Base-by-base conservation (phyloP, 2,329 filamentous ascomycete species). In the Nemania serpens region DNA sequence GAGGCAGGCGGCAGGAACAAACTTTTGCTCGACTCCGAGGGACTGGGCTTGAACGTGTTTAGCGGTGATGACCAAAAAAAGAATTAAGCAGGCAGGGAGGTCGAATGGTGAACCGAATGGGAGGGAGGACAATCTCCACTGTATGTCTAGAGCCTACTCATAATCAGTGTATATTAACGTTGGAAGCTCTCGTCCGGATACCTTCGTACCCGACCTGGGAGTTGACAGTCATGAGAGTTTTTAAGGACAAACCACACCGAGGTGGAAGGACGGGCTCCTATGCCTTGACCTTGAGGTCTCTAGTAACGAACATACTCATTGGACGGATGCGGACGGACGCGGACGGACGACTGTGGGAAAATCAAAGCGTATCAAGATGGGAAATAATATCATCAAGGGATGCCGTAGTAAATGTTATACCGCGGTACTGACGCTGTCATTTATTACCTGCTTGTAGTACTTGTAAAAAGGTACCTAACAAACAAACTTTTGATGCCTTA, bases 11-110 rank as follows among this genome's bases (percentile, higher is more conserved):
- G 91, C 75, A 88, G 88, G 81, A 99, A 99, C 83, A 95, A 95
- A 80, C 82, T 99, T 70, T 92, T 97, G 78, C 84, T 99, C 65
- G 95, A 99, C 74, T 86, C 91, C 6, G 89, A 95, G 75, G 95
- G 93, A 46, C 80, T 99, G 71, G 95, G 95, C 51, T 80, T 99
- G 72, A 97, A 99, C 73, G 91, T 99, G 34, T 87, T 87, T 72
- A 84, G 75, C 13, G 70, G 67, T 43, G 75, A 77, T 57, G 73
- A 75, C 17, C 77, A 81, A 55, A 78, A 74, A 51, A 80, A 83
- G 73, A 80, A 82, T 77, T 78, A 76, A 77, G 69, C 48, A 64
- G 52, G 34, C 45, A 22, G 62, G 66, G 53, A 20, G 49, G 55
- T 39, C 43, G 58, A 58, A 62, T 53, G 20, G 41, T 39, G 34